Percentiles rank a stretch among this genome's conserved stretches.
These are phyloP conservation scores for Nepenthes gracilis DNA, from an alignment of 148 eudicot species.

Conservation along the genomic window DNA sequence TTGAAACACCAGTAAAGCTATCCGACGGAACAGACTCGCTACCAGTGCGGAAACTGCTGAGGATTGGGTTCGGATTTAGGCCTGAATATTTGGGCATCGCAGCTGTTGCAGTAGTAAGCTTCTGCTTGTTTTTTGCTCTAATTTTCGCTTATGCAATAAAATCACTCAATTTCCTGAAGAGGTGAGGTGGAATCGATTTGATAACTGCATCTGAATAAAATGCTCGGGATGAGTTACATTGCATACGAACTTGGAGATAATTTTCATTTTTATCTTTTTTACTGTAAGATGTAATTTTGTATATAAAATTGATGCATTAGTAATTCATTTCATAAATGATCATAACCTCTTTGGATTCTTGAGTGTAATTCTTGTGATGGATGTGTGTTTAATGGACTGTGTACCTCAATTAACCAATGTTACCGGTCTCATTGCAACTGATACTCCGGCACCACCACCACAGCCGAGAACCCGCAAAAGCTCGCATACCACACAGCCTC, in stretches of 20 bases:
- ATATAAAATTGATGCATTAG: no score
- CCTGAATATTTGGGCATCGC: slow-evolving; percentile 61
- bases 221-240: neutral
- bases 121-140: slow-evolving; percentile 58
- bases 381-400: no score
- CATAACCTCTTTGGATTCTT: no score
- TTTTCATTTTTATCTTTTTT: no score
- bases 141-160: slow-evolving; percentile 87
- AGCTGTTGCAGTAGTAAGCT: slow-evolving; percentile 51
- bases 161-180: slow-evolving; percentile 79
- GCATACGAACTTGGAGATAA: neutral
- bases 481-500: no score
- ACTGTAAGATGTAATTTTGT: no score
- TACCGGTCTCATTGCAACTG: no score
- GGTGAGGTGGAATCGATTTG: slow-evolving; percentile 23
- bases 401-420: no score
- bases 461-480: no score
- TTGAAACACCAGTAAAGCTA: slow-evolving; percentile 33
- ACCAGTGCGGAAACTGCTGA: slow-evolving; percentile 30
- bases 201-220: neutral
- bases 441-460: no score
- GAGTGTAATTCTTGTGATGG: no score
- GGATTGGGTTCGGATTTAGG: slow-evolving; percentile 60
- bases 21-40: slow-evolving; percentile 46
- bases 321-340: no score